These are phyloP conservation scores for Penicillium sp. DNA, from an alignment of 2,329 filamentous ascomycete genomes.

Conservation along the genomic window DNA sequence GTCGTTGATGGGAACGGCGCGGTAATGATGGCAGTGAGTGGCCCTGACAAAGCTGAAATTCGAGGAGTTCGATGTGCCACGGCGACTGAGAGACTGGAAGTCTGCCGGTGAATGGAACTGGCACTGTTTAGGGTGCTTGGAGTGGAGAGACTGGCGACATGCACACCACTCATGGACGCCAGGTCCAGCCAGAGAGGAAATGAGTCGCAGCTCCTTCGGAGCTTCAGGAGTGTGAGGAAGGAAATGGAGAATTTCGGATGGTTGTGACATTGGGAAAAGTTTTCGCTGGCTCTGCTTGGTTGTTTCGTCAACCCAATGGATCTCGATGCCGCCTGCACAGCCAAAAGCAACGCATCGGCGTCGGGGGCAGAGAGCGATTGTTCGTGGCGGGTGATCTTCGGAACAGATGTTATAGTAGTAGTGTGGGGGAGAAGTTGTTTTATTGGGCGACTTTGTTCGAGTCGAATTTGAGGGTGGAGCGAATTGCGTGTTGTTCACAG, in stretches of 20 bases:
- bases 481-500: neutral
- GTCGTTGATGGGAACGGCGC: conserved; percentile 60
- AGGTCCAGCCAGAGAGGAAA: conserved; percentile 54
- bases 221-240: conserved; percentile 51
- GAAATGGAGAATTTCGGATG: conserved; percentile 51
- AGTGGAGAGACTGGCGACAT: conserved; percentile 22
- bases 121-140: conserved; percentile 21
- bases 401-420: conserved; percentile 54
- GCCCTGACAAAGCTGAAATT: conserved; percentile 36
- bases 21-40: conserved; percentile 55
- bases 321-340: conserved; percentile 57
- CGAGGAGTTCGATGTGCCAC: conserved; percentile 15
- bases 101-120: conserved; percentile 29
- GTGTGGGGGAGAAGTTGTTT: conserved; percentile 33
- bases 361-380: conserved; percentile 61
- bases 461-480: neutral
- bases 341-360: conserved; percentile 62
- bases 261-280: conserved; percentile 40
- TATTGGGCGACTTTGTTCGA: conserved; percentile 14
- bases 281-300: conserved; percentile 38
- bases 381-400: conserved; percentile 58
- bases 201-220: conserved; percentile 55
- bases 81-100: conserved; percentile 26
- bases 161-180: conserved; percentile 29
- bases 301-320: conserved; percentile 55